Conservation (phyloP, 78 protist genomes). For the Dictyostelium brefeldianum region DNA sequence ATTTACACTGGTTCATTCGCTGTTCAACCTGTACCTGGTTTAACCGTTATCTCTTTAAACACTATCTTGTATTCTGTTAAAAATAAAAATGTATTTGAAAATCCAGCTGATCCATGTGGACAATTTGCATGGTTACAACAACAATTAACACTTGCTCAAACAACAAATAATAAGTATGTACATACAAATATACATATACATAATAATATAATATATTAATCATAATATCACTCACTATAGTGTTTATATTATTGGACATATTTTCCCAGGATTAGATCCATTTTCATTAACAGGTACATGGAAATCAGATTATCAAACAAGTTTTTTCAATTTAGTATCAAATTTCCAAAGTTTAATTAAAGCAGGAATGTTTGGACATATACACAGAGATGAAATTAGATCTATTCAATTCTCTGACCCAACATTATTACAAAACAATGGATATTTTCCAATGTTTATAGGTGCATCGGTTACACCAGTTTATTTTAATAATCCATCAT, state of each 20-base stretch:
- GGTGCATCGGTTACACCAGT: conserved; percentile 67
- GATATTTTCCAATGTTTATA: conserved; percentile 63
- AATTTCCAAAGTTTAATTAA: conserved; percentile 18
- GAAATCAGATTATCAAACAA: not conserved
- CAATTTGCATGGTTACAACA: conserved; percentile 59
- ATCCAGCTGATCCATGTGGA: conserved; percentile 67
- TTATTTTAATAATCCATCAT: conserved; percentile 65
- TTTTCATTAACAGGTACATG: conserved; percentile 42
- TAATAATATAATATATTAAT: no score
- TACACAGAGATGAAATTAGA: conserved; percentile 75
- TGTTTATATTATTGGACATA: conserved; percentile 74
- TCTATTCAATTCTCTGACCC: not conserved
- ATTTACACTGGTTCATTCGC: conserved; percentile 29
- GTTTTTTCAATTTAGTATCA: conserved; percentile 31
- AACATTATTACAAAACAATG: not conserved
- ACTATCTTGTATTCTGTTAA: conserved; percentile 51
- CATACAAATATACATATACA: no score
- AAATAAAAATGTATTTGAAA: conserved; percentile 4
- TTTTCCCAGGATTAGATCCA: conserved; percentile 80
- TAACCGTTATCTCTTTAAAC: conserved; percentile 36
- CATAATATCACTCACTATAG: not conserved
- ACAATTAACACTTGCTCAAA: conserved; percentile 22
- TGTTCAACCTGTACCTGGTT: conserved; percentile 34
- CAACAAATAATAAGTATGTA: not conserved
- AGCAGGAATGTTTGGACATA: conserved; percentile 73